A percentile compares a stretch with the other conserved stretches of the same genome.
Conservation (phyloP, 306 rosid genomes). For the Adenanthera pavonina region DNA sequence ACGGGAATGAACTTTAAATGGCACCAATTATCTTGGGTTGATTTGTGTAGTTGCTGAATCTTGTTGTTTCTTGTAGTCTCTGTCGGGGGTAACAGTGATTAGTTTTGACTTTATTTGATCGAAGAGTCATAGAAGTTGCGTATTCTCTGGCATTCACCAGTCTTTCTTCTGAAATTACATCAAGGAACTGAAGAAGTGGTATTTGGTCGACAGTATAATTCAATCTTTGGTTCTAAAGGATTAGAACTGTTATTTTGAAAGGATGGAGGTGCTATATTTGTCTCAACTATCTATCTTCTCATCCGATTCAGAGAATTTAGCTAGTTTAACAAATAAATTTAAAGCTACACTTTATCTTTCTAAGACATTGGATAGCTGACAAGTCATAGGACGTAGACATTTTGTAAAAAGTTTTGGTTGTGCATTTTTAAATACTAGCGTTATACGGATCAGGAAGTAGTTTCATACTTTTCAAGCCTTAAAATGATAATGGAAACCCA, state of each 20-base stretch:
- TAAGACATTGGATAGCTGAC: background rate
- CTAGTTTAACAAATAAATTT: background rate
- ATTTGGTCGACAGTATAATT: background rate
- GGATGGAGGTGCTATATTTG: background rate
- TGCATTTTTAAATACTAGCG: background rate
- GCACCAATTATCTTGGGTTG: background rate
- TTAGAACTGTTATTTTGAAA: background rate
- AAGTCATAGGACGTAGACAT: background rate
- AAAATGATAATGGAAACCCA: background rate
- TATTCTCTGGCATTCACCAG: background rate
- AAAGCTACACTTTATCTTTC: background rate
- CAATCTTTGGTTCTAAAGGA: background rate
- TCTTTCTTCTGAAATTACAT: background rate
- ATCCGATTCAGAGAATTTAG: background rate
- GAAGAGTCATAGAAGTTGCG: background rate
- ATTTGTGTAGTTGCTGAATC: background rate
- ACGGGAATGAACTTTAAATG: slow-evolving; percentile 4
- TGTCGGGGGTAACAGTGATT: background rate
- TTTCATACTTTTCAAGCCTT: slow-evolving; percentile 17
- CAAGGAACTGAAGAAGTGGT: background rate
- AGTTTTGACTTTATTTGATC: background rate
- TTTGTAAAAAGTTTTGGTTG: background rate
- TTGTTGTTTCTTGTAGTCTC: background rate
- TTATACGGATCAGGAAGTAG: background rate
- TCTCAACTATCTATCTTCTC: background rate